phyloP scores from a whole-genome alignment of 352 stramenopile species.

The Globisporangium polare region DNA sequence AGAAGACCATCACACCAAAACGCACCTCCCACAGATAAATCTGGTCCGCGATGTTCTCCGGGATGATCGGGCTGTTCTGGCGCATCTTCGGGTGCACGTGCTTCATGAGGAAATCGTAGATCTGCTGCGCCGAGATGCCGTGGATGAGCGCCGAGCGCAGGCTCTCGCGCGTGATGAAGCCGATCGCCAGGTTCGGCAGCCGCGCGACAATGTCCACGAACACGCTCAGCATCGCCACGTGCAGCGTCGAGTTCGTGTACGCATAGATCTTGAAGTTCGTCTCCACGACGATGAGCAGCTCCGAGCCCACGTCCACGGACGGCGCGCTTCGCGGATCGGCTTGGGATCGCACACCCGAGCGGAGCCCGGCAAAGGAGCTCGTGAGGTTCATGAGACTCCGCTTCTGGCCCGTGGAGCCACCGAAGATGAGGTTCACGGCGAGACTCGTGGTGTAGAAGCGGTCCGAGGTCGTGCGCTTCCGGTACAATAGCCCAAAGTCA shows the following conservation, averaged over 20 bases:
- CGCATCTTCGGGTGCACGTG: slow-evolving; percentile 85
- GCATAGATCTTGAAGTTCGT: slow-evolving; percentile 93
- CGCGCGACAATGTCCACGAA: slow-evolving; percentile 90
- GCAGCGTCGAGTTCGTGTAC: slow-evolving; percentile 87
- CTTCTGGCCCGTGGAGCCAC: slow-evolving; percentile 62
- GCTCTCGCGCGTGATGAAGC: slow-evolving; percentile 89
- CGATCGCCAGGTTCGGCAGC: slow-evolving; percentile 88
- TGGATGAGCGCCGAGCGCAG: slow-evolving; percentile 86
- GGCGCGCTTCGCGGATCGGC: slow-evolving; percentile 31
- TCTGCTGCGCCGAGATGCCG: slow-evolving; percentile 89
- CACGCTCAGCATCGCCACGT: slow-evolving; percentile 91
- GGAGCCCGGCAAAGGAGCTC: slow-evolving; percentile 42
- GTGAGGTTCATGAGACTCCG: slow-evolving; percentile 42
- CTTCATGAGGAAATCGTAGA: slow-evolving; percentile 91
- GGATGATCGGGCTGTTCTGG: slow-evolving; percentile 67
- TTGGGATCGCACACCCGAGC: slow-evolving; percentile 40
- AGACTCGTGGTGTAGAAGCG: slow-evolving; percentile 89
- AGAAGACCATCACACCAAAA: background rate
- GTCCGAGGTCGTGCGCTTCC: slow-evolving; percentile 42
- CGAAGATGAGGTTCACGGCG: slow-evolving; percentile 89
- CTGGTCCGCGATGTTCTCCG: slow-evolving; percentile 89
- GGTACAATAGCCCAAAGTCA: slow-evolving; percentile 85
- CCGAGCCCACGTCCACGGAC: slow-evolving; percentile 29
- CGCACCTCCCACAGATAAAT: slow-evolving; percentile 88
- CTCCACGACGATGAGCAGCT: slow-evolving; percentile 80